Base-by-base conservation (phyloP, 306 rosid genomes). In the Casuarina glauca region DNA sequence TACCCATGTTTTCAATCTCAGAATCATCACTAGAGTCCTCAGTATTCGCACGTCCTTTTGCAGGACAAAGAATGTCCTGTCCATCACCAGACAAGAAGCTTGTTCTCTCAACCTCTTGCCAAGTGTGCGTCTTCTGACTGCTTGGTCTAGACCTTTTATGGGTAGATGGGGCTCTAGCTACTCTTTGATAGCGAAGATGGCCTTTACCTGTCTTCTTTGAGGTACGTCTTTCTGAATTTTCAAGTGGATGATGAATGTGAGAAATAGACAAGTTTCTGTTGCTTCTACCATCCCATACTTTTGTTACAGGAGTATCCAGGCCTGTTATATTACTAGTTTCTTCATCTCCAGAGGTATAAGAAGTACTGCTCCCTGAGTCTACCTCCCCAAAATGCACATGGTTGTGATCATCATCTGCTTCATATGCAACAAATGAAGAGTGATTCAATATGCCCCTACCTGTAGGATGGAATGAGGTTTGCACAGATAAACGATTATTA, bases 21-120 rank as follows among this genome's bases (percentile, higher is more conserved):
- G 86, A 91, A 81, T 93, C 98, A 84, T 90, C 96, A 52, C 91
- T 87, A 42, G 90, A 91, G 79, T 81, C 92, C 50, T 87, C 96
- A 69, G 82, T 84, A 82, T 81, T 82, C 57, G 39, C 82, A 48
- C 51, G 85, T 19, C 72, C 83, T 83, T 86, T 90, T 69, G 85
- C 53, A 60, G 97, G 81, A 67, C 75, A 61, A 17, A 96, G 98
- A 87, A 96, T 90, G 79, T 96, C 99, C 79, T 87, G 93, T 73
- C 99, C 99, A 82, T 93, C 99, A 36, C 99, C 98, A 76, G 97
- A 96, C 81, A 93, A 78, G 85, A 96, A 90, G 82, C 93, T 93
- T 75, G 98, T 87, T 82, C 98, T 96, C 90, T 96, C 96, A 69
- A 96, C 88, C 86, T 96, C 99, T 77, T 93, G 91, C 99, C 98